Evolutionary conservation across 2,329 filamentous ascomycete genomes (phyloP), one percentile per base, ranked within the genome.

Genomic region (Capronia americana): DNA sequence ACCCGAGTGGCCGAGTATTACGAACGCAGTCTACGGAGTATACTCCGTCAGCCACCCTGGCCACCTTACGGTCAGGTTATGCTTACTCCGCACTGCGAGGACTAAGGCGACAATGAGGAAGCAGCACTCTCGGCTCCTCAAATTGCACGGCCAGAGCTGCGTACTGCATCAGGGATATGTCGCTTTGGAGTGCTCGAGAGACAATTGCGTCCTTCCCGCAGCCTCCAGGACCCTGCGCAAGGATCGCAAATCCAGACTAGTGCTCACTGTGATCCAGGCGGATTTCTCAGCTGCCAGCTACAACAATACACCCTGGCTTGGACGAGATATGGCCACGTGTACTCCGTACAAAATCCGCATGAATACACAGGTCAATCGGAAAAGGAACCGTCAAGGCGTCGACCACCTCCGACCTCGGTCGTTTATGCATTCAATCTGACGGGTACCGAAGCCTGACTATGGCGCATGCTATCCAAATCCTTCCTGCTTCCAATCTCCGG

Each of bases 401-500:
- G n/a, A 34, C 14, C 5, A 24, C 12, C 28, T n/a, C 34, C 2
- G 28, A n/a, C 10, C 17, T 26, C 23, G 20, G 38, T 8, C 38
- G 17, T 44, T n/a, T 17, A 44, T n/a, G 38, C 38, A 7, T 41
- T 41, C 5, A n/a, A n/a, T 7, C 38, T 44, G 14, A 17, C 38
- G 38, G 17, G 38, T 51, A 5, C 26, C 48, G 20, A 51, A 32
- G 51, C 11, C 23, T 55, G 24, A 55, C 51, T 20, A 28, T 32
- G 8, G 17, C 28, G 26, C 53, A 34, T 28, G 11, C 26, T 68
- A 71, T 54, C 67, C 67, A 75, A 89, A 89, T 4, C 84, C 86
- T 70, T 88, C 87, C 74, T 88, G 84, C 69, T 87, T 85, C 89
- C 88, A 91, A 69, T 87, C 82, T 55, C 86, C 85, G 63, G 84